Evolutionary conservation across 78 protist genomes (phyloP).

Genomic region (Tieghemostelium lacteum): DNA sequence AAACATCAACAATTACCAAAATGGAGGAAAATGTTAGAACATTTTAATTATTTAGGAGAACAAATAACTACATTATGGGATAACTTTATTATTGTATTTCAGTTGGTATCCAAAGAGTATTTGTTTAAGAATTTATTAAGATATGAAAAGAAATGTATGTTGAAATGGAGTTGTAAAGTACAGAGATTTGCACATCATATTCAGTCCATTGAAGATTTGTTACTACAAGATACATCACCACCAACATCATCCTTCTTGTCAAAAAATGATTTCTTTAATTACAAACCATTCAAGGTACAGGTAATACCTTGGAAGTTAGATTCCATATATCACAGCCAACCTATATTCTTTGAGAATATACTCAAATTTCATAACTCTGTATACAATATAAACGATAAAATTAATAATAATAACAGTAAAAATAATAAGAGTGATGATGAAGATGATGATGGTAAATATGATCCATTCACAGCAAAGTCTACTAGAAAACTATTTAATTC

Average conservation of each 20-base stretch:
- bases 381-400: not conserved
- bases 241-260: slow-evolving; percentile 15
- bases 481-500: not conserved
- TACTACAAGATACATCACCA: slow-evolving; percentile 49
- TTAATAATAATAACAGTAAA: not conserved
- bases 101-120: slow-evolving; percentile 38
- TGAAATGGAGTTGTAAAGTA: slow-evolving; percentile 38
- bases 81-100: slow-evolving; percentile 13
- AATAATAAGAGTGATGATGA: not conserved
- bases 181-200: slow-evolving; percentile 42
- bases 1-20: not conserved
- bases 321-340: slow-evolving; percentile 40
- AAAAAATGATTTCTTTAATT: slow-evolving; percentile 14
- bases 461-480: not conserved
- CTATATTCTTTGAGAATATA: slow-evolving; percentile 68
- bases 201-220: slow-evolving; percentile 34
- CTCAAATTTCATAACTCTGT: slow-evolving; percentile 32
- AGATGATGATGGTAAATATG: no score
- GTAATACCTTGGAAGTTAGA: slow-evolving; percentile 41
- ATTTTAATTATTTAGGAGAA: slow-evolving; percentile 31
- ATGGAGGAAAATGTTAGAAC: slow-evolving; percentile 39
- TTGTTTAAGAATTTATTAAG: slow-evolving; percentile 19
- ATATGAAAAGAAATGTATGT: slow-evolving; percentile 64
- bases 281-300: slow-evolving; percentile 55
- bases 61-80: slow-evolving; percentile 43